Base-by-base conservation (phyloP, 106 monocot species). In the Xerophyta viscosa region DNA sequence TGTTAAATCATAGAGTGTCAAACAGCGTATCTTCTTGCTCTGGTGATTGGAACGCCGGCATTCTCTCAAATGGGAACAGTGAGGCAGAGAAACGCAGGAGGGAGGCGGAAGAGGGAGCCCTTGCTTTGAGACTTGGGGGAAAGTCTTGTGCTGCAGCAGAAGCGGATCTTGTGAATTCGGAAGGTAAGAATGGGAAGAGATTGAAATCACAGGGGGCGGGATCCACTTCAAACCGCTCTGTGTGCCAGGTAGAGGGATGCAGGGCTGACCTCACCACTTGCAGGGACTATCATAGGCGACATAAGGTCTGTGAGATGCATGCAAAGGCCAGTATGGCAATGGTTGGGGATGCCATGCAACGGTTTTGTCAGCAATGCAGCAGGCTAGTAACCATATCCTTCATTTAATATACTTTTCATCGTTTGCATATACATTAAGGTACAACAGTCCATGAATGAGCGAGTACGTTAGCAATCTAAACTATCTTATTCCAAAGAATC, bases 281-380 rank as follows among this genome's bases (percentile, higher is more conserved):
- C 1, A 90, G 71, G 57, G 84, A 77, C 48, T 90, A 90, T 61
- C 84, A 90, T 61, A 73, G 90, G 36, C 70, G 90, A 27, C 90
- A 90, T 66, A 90, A 90, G 42, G 90, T 84, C 19, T 90, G 90
- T 43, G 90, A 81, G 55, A 69, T 74, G 53, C 90, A 90, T 73
- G 72, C 84, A 10, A 90, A 90, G 65, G 80, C 80, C 0, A 75
- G 61, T 37, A 52, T 56, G 14, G 80, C 81, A 8, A 17, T 77
- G 46, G 84, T 90, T 31, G 71, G 71, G 30, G 71, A 75, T 60
- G 64, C 54, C n/a, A 24, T 75, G 29, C 84, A 84, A 53, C 69
- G 90, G 2, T 90, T 90, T 56, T 90, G 90, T 57, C 90, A 90
- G 52, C 90, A 90, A 63, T 90, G 90, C 49, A 90, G 90, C 43